Conservation (phyloP, 768 basidiomycete genomes). For the Tricholoma bakamatsutake region DNA sequence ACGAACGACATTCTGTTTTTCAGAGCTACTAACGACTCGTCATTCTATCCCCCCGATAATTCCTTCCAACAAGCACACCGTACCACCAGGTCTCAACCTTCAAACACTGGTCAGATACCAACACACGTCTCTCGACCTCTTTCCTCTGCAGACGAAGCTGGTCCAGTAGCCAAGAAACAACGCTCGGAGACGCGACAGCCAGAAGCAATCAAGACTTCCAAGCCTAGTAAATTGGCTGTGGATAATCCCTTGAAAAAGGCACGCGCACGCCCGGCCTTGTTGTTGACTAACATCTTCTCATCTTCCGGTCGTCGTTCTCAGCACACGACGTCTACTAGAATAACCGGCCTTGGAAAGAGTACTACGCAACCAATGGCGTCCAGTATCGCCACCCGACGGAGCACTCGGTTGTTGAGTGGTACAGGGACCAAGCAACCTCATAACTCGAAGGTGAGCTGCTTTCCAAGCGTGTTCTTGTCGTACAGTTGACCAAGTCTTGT, state of each 20-base stretch:
- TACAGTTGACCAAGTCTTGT: constrained; percentile 6
- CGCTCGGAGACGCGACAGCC: constrained; percentile 57
- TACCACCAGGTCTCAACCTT: constrained; percentile 36
- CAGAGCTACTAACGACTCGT: constrained; percentile 55
- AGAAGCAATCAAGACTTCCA: constrained; percentile 45
- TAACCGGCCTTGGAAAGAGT: constrained; percentile 45
- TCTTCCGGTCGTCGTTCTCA: constrained; percentile 76
- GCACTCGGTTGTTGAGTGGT: constrained; percentile 64
- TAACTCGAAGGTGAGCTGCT: constrained; percentile 46
- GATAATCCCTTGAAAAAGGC: constrained; percentile 84
- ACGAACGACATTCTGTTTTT: constrained; percentile 13
- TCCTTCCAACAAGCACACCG: constrained; percentile 52
- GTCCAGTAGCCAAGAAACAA: constrained; percentile 70
- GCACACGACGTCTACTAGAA: constrained; percentile 62
- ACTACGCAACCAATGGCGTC: constrained; percentile 38
- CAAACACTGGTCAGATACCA: constrained; percentile 36
- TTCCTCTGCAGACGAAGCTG: constrained; percentile 78
- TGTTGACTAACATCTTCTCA: constrained; percentile 86
- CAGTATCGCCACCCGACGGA: constrained; percentile 56
- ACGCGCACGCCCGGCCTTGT: constrained; percentile 85
- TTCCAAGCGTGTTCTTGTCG: neutral
- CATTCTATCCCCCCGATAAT: constrained; percentile 43
- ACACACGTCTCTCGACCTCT: constrained; percentile 58
- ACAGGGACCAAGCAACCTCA: constrained; percentile 43
- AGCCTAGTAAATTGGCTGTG: constrained; percentile 49